Base-by-base conservation (phyloP, 2,329 filamentous ascomycete genomes). In the Blastomyces silverae region DNA sequence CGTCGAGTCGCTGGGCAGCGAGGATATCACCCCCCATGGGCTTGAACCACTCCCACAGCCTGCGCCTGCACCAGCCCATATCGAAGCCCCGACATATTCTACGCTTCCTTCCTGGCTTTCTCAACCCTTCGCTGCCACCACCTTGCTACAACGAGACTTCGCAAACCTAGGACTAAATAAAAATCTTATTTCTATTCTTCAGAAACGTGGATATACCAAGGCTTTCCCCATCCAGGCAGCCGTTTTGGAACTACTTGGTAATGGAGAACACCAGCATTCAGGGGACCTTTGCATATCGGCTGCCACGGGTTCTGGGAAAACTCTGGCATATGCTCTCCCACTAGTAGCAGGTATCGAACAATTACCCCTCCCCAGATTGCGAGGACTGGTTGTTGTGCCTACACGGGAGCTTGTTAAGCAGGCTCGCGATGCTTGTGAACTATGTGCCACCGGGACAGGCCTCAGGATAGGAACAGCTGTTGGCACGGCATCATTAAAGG, bases 221-320 rank as follows among this genome's bases (percentile, higher is more conserved):
- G 89, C 91, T 0, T 88, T 94, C 72, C 89, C 91, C 0, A 86
- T 96, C 0, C 91, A 96, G 76, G 86, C 90, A 5, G 87, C 87
- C 0, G 83, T 94, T 0, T 82, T 99, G 34, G 92, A 93, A 0
- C 81, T 96, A 52, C 82, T 99, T 5, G 80, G 96, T 3, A 87
- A 85, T 28, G 85, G 83, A 0, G 82, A 84, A 53, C 80, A 83
- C 64, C 79, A 84, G 46, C 83, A 86, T 46, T 79, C 84, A 1
- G 89, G 91, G 5, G 94, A 99, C 74, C 77, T 99, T 4, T 88
- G 96, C 56, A 88, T 99, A 2, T 94, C 92, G 8, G 94, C 95
- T 0, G 90, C 93, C 0, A 99, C 94, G 0, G 94, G 94, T 10
- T 97, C 94, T 0, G 94, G 94, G 64, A 99, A 99, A 75, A 99